Evolutionary conservation across 2,329 filamentous ascomycete species (phyloP).

Genomic region (Xenosphaeropsis pyriputrescens): DNA sequence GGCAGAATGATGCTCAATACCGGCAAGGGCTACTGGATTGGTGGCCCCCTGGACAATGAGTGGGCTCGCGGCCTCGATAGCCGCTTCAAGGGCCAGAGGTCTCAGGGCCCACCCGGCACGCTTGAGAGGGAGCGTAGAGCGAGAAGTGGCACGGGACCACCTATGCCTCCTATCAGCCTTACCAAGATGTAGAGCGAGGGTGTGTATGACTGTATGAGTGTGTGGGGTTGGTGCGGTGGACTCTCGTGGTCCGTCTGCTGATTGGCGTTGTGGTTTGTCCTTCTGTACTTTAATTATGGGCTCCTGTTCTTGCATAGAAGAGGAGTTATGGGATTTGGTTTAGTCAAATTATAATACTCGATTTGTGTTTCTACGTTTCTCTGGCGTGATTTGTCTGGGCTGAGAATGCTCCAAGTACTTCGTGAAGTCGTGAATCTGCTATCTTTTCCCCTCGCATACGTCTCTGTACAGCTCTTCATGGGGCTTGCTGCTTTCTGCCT

Average conservation of each 20-base stretch:
- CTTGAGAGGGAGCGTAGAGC: conserved; percentile 26
- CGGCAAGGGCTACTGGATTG: conserved; percentile 70
- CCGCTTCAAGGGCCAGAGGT: conserved; percentile 35
- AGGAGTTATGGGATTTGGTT: too few species aligned
- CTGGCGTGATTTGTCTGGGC: too few species aligned
- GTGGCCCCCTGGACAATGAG: conserved; percentile 43
- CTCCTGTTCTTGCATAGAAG: conserved; percentile 23
- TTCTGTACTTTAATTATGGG: conserved; percentile 17
- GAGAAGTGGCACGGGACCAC: conserved; percentile 23
- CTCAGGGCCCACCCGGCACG: conserved; percentile 20
- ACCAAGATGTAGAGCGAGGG: conserved; percentile 3
- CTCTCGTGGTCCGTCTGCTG: too few species aligned
- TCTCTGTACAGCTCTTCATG: too few species aligned
- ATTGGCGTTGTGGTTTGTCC: too few species aligned
- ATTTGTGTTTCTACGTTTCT: too few species aligned
- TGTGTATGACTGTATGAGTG: conserved; percentile 3
- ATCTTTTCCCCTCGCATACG: too few species aligned
- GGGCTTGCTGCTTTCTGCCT: too few species aligned
- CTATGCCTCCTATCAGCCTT: conserved; percentile 11
- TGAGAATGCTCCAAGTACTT: too few species aligned
- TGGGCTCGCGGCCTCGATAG: conserved; percentile 53
- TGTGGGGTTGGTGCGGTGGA: neutral
- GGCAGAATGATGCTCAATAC: conserved; percentile 67
- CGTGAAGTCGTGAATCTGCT: too few species aligned
- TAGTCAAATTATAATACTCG: too few species aligned